Evolutionary conservation across 805 yeast genomes (phyloP), one percentile per base, ranked within the genome.

Genomic region (Myxozyma neotropica): DNA sequence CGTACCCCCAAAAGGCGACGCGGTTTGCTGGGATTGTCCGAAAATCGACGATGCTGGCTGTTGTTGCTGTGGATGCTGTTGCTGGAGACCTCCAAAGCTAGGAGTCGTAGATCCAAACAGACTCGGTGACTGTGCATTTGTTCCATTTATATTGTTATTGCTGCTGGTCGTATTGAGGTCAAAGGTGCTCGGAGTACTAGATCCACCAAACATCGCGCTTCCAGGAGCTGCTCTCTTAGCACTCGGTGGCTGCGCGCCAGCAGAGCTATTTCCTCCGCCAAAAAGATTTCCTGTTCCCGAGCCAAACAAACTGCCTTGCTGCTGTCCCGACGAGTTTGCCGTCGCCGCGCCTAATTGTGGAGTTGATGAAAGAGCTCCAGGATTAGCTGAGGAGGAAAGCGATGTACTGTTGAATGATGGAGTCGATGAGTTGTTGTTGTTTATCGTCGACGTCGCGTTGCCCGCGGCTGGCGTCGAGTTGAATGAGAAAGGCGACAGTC

Each of bases 21-120:
- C 2, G 29, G 19, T 17, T 46, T 36, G 39, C 51, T 26, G 48
- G 7, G 17, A 17, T 21, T 47, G 42, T 15, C 55, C 47, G 26
- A 50, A 39, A 19, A 44, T 29, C 6, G 55, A 21, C 24, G 47
- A 17, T 26, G 44, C 17, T 31, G 53, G 21, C 36, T 27, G 54
- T n/a, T 36, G 55, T 17, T 50, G 58, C 53, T 54, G 58, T n/a
- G 21, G 52, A n/a, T 23, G 57, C 47, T 45, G 57, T 26, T 33
- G 44, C 40, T 36, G 53, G 26, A 17, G 44, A 7, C 31, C 29
- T 7, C 56, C 56, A 33, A 53, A 43, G 13, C 31, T 15, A 39
- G 17, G 13, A 7, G 51, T 43, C 47, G 47, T 24, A 5, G 45
- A 42, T 42, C 45, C 45, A 23, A 46, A 31, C n/a, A 31, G 12